phyloP scores from a whole-genome alignment of 768 basidiomycete species.

The Pulveroboletus ravenelii region DNA sequence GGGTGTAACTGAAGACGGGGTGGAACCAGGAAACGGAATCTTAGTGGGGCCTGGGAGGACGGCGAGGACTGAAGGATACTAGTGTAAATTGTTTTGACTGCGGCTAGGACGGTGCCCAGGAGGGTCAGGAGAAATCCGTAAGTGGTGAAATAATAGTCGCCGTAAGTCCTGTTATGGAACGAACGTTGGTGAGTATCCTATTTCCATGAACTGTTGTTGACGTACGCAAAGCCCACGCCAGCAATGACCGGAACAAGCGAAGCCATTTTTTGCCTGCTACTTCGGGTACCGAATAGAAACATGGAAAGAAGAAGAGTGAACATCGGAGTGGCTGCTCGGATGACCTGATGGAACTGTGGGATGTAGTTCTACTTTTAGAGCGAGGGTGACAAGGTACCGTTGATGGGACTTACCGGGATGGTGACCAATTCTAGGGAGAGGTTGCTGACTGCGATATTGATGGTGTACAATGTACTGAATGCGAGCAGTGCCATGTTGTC shows the following conservation, averaged over 20 bases:
- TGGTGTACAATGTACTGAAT: conserved; percentile 87
- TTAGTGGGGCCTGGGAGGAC: conserved; percentile 12
- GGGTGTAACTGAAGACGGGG: conserved; percentile 54
- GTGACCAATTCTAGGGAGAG: conserved; percentile 84
- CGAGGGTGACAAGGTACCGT: background rate
- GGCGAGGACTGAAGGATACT: conserved; percentile 64
- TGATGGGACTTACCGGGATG: conserved; percentile 60
- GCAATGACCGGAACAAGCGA: conserved; percentile 80
- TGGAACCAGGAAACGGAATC: conserved; percentile 24
- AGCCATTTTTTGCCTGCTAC: conserved; percentile 58
- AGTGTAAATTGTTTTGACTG: conserved; percentile 90
- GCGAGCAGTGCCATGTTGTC: conserved; percentile 63
- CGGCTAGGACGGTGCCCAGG: conserved; percentile 85
- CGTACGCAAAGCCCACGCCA: conserved; percentile 87
- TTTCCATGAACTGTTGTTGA: background rate
- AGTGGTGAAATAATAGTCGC: conserved; percentile 88
- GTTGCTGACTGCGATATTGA: conserved; percentile 96
- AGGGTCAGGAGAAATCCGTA: conserved; percentile 86
- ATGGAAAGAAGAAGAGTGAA: conserved; percentile 82
- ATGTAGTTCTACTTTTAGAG: background rate
- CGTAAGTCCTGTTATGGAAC: conserved; percentile 66
- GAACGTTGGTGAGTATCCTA: background rate
- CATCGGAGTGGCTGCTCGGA: conserved; percentile 87
- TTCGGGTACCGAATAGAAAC: conserved; percentile 57
- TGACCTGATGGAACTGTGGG: conserved; percentile 90